Conservation (phyloP, 306 rosid genomes). For the Oxytropis ochrocephala region DNA sequence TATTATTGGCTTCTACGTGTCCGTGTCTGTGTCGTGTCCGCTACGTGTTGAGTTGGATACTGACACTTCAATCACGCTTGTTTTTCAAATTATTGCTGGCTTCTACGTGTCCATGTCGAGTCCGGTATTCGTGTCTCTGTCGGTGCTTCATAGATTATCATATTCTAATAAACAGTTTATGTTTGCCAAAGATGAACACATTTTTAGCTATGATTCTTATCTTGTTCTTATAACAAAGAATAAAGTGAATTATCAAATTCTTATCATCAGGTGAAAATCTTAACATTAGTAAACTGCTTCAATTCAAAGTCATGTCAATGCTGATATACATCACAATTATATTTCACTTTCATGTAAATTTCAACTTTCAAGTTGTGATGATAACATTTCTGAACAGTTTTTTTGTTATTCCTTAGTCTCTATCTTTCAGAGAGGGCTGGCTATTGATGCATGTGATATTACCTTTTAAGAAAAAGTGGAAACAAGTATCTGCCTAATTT, state of each 20-base stretch:
- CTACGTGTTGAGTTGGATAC: too few species aligned
- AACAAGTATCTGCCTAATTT: slow-evolving; percentile 20
- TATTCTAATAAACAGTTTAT: too few species aligned
- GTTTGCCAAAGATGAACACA: not conserved
- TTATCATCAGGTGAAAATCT: not conserved
- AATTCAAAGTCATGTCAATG: slow-evolving; percentile 17
- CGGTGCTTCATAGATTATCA: too few species aligned
- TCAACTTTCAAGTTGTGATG: slow-evolving; percentile 9
- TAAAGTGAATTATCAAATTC: not conserved
- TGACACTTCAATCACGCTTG: too few species aligned
- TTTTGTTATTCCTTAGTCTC: slow-evolving; percentile 19
- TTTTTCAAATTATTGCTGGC: too few species aligned
- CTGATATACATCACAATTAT: not conserved
- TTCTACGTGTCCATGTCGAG: too few species aligned
- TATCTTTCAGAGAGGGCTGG: slow-evolving; percentile 10
- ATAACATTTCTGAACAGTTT: slow-evolving; percentile 7
- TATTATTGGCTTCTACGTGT: too few species aligned
- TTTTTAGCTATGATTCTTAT: not conserved
- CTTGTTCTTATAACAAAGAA: not conserved
- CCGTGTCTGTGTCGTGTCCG: too few species aligned
- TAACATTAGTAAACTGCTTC: slow-evolving; percentile 6
- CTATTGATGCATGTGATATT: slow-evolving; percentile 24
- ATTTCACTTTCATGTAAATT: not conserved
- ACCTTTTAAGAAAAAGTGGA: slow-evolving; percentile 17
- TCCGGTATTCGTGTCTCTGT: too few species aligned